Conservation (phyloP, 23 red algal genomes). For the Gracilariopsis chorda region DNA sequence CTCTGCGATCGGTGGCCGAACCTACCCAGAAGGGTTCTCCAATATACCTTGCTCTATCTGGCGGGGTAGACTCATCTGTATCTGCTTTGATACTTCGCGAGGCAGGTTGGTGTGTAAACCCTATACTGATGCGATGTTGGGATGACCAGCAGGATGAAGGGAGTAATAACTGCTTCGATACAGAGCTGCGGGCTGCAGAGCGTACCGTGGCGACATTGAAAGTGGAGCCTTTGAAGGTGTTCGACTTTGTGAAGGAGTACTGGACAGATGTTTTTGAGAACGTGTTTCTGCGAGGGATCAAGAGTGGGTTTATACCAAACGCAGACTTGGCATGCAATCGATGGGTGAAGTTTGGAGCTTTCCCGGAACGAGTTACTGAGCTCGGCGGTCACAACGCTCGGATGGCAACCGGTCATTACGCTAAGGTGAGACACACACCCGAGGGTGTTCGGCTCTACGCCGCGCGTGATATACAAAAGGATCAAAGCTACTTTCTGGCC, state of each 20-base stretch:
- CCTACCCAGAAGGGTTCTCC: not conserved
- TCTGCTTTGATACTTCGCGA: slow-evolving; percentile 50
- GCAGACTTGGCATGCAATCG: slow-evolving; percentile 82
- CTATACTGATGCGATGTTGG: slow-evolving; percentile 76
- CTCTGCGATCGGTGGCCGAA: not conserved
- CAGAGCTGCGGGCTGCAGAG: slow-evolving; percentile 37
- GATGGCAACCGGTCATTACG: slow-evolving; percentile 85
- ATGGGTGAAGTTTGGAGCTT: slow-evolving; percentile 79
- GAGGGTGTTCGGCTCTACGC: slow-evolving; percentile 13
- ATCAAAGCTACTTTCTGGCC: slow-evolving; percentile 89
- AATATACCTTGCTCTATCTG: slow-evolving; percentile 73
- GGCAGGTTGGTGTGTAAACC: slow-evolving; percentile 59
- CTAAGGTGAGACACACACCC: not conserved
- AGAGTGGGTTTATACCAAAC: slow-evolving; percentile 57
- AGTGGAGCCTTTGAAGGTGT: slow-evolving; percentile 15
- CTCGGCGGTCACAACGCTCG: not conserved
- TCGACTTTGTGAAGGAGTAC: slow-evolving; percentile 73
- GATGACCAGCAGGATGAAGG: slow-evolving; percentile 47
- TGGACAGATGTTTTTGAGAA: slow-evolving; percentile 79
- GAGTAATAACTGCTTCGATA: slow-evolving; percentile 32
- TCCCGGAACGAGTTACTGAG: slow-evolving; percentile 21
- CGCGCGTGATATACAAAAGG: slow-evolving; percentile 53
- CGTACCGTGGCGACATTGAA: slow-evolving; percentile 3
- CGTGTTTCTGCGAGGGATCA: slow-evolving; percentile 43
- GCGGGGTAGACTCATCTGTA: slow-evolving; percentile 86